Base-by-base conservation (phyloP, 1,284 basidiomycete species). In the Ceraceosorus guamensis region DNA sequence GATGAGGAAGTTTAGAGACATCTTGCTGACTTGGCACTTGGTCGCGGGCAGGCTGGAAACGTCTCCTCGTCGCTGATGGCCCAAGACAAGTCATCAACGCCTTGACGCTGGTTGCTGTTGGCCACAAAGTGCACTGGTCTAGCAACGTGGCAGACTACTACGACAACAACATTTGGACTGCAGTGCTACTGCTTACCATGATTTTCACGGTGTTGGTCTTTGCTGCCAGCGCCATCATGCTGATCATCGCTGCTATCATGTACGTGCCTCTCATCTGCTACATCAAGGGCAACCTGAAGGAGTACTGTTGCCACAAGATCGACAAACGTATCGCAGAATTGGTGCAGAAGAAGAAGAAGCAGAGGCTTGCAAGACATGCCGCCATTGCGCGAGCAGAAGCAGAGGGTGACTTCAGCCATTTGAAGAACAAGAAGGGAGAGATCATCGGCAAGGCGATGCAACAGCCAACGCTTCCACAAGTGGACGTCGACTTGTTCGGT, bases 251-350 rank as follows among this genome's bases (percentile, higher is more conserved):
- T 34, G 89, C 84, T 14, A 77, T 96, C 53, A 87, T 85, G 75
- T 98, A 98, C 71, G 81, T 97, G 56, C 95, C 93, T 24, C 81
- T 97, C 46, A 81, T 98, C 24, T 88, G 87, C 76, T 90, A 95
- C 77, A 97, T 98, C 70, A 89, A 89, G 75, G 91, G 91, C 37
- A 96, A 96, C 77, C 79, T 96, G 54, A 75, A 92, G 85, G 93
- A 97, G 82, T 97, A 95, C 79, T 91, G 89, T 77, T 97, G 92
- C 78, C 90, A 97, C 80, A 96, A 97, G 79, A 90, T 96, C 55
- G 93, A 97, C 80, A 96, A 95, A 84, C 77, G 93, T 66, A 96
- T 98, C 67, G 83, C 86, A 56, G 88, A 88, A 75, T 85, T 97
- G 61, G 91, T 98, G 80, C 91, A 89, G 77, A 86, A 87, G 68